A percentile compares a stretch with the other conserved stretches of the same genome.
These are phyloP conservation scores for Tirmania nivea DNA, from an alignment of 495 filamentous ascomycete species.

Conservation along the genomic window DNA sequence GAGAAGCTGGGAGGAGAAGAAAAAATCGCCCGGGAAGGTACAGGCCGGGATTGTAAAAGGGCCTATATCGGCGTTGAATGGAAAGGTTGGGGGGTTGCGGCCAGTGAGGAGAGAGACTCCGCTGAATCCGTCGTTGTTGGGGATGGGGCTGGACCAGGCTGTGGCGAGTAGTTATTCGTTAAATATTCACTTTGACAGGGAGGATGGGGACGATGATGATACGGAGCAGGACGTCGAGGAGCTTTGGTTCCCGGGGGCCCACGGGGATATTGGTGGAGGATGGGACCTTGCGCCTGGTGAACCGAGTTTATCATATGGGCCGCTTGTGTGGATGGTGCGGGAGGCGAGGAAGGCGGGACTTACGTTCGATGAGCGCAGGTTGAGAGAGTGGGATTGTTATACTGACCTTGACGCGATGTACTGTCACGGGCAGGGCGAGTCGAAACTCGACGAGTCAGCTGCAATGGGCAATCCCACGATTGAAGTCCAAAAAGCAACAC, in stretches of 20 bases:
- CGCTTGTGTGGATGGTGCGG: conserved; percentile 62
- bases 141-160: neutral
- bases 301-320: conserved; percentile 46
- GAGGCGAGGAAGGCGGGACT: conserved; percentile 47
- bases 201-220: conserved; percentile 32
- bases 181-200: conserved; percentile 7
- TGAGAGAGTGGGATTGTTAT: conserved; percentile 38
- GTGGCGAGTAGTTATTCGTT: conserved; percentile 4
- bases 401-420: conserved; percentile 20
- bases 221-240: conserved; percentile 55
- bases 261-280: conserved; percentile 68
- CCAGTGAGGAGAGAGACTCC: neutral
- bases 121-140: neutral
- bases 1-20: neutral
- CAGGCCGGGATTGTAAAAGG: neutral
- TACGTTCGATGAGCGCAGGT: conserved; percentile 43
- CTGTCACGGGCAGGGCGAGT: no score
- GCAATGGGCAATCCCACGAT: neutral
- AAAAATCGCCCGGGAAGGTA: neutral
- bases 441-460: neutral
- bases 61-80: neutral
- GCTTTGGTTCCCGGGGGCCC: conserved; percentile 65
- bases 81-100: neutral
- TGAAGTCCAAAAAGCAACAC: no score
- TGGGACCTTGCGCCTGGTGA: conserved; percentile 43